Conservation (phyloP, 75 land plant genomes). For the Adiantum capillusveneris region DNA sequence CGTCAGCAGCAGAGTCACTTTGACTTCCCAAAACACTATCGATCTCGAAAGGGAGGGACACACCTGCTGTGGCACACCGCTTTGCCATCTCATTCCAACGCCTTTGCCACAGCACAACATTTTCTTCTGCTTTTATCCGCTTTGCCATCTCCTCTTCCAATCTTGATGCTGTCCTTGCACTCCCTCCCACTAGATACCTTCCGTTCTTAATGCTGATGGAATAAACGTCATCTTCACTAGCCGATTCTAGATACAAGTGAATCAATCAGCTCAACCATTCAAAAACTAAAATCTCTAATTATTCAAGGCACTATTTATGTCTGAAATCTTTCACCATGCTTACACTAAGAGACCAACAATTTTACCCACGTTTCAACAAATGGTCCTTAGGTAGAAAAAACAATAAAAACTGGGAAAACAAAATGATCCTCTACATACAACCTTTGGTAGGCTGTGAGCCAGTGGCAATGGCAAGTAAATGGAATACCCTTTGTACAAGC, state of each 20-base stretch:
- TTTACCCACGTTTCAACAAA: too few relatives aligned
- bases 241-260: constrained; percentile 3
- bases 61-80: constrained; percentile 12
- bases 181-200: constrained; percentile 1
- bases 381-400: too few relatives aligned
- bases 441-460: too few relatives aligned
- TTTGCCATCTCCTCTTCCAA: constrained; percentile 31
- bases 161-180: constrained; percentile 6
- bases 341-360: too few relatives aligned
- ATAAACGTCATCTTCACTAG: constrained; percentile 23
- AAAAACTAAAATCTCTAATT: not conserved
- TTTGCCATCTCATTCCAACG: constrained; percentile 27
- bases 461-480: too few relatives aligned
- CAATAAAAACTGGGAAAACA: too few relatives aligned
- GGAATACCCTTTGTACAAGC: too few relatives aligned
- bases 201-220: constrained; percentile 1
- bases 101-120: constrained; percentile 22
- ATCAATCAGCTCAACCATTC: too few relatives aligned
- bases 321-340: too few relatives aligned
- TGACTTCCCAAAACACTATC: not conserved
- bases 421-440: too few relatives aligned
- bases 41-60: constrained; percentile 1
- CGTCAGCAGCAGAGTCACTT: not conserved
- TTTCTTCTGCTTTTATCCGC: constrained; percentile 35
- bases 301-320: not conserved